Base-by-base conservation (phyloP, 805 yeast species). In the Cyberlindnera petersonii region DNA sequence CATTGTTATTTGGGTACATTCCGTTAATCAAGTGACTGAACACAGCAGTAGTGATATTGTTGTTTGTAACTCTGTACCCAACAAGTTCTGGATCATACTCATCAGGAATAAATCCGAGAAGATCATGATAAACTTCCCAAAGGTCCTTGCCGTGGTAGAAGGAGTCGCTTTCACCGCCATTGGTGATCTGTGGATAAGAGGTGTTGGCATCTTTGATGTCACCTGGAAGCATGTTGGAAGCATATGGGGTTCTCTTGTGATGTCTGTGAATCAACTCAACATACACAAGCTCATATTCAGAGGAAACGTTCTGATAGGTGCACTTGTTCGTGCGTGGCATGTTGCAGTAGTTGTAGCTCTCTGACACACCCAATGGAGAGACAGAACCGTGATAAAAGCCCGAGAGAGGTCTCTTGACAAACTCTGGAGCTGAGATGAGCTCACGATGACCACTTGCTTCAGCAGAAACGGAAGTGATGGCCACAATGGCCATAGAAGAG, bases 221-320 rank as follows among this genome's bases (percentile, higher is more conserved):
- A 27, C 53, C 47, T 26, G 70, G 67, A 24, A 62, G 54, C 22
- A 58, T 40, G 43, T 68, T 68, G 7, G 58, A 26, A 3, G 55
- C 53, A 47, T 68, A 68, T 15, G 71, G 63, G 1, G 73, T 65
- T 43, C 74, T 59, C 42, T 64, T 65, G 43, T 68, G 73, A 44
- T 68, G 73, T 24, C 73, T 62, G 44, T 68, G 74, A 18, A 68
- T 54, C 32, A 65, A 45, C 40, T 68, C 71, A 18, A 67, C 68
- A 36, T 64, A 66, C 11, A 54, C 47, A 31, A 67, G 36, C 23
- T 50, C 52, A 40, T 60, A 66, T 5, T 48, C 49, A 20, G 50
- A 45, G 6, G 53, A 48, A 6, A 56, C 53, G 28, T 59, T 59
- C 22, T 53, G 59, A 15, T 63, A 57, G 11, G 60, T 53, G 28